Percentiles rank a stretch among this genome's conserved stretches.
These are phyloP conservation scores for Ogataea pilisensis DNA, from an alignment of 805 yeast species.

Conservation along the genomic window DNA sequence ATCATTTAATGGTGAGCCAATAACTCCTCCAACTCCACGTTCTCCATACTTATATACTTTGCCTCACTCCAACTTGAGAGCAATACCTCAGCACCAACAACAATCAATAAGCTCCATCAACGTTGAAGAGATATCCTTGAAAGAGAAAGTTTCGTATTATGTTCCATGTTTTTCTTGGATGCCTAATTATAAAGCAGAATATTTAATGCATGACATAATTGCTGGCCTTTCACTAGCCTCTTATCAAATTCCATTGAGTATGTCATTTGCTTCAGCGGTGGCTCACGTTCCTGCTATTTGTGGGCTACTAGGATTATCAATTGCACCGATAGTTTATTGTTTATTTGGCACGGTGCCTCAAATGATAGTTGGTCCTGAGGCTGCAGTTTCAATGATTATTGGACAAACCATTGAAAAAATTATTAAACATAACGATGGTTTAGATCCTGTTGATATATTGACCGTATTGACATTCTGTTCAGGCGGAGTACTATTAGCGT, in stretches of 20 bases:
- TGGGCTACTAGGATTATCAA: conserved; percentile 71
- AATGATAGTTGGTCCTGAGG: conserved; percentile 90
- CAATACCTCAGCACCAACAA: conserved; percentile 1
- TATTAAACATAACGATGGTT: conserved; percentile 36
- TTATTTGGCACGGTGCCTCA: conserved; percentile 82
- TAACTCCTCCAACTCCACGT: too few relatives aligned
- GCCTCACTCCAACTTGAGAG: conserved; percentile 4
- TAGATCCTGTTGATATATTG: conserved; percentile 52
- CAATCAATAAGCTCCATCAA: not conserved
- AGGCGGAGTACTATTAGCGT: conserved; percentile 66
- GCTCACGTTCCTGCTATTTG: conserved; percentile 80
- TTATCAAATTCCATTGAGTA: conserved; percentile 84
- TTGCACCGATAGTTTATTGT: conserved; percentile 76
- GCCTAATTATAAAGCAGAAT: conserved; percentile 39
- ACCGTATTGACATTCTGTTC: conserved; percentile 69
- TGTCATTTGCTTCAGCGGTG: conserved; percentile 75
- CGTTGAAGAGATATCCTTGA: conserved; percentile 5
- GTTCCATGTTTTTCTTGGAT: conserved; percentile 68
- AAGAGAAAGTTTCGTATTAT: conserved; percentile 49
- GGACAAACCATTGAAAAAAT: conserved; percentile 73
- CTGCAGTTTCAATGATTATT: conserved; percentile 76
- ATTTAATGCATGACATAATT: conserved; percentile 56
- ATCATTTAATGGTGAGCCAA: too few relatives aligned
- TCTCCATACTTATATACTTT: not conserved
- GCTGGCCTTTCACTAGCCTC: conserved; percentile 89